These are phyloP conservation scores for Carex kokanica DNA, from an alignment of 176 grass and related monocot genomes.

Conservation along the genomic window DNA sequence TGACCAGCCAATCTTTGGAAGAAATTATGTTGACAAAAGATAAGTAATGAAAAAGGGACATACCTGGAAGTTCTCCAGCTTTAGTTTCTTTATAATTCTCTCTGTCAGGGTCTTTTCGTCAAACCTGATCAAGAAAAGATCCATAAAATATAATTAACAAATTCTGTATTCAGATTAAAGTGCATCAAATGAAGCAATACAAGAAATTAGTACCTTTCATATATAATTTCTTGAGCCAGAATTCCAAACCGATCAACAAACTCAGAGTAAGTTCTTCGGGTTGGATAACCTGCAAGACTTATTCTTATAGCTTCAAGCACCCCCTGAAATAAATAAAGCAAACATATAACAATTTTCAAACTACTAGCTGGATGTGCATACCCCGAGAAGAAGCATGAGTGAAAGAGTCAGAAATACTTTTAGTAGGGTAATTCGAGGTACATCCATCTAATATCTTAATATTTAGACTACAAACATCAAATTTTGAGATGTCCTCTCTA, in stretches of 20 bases:
- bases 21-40: neutral
- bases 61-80: constrained; percentile 81
- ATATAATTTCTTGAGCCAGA: constrained; percentile 54
- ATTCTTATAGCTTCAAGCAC: constrained; percentile 93
- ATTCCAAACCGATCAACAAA: constrained; percentile 82
- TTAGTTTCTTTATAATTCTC: constrained; percentile 58
- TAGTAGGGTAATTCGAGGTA: neutral
- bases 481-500: neutral
- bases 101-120: constrained; percentile 67
- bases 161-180: neutral
- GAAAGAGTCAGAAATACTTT: neutral
- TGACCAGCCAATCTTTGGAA: neutral
- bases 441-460: neutral
- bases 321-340: constrained; percentile 43
- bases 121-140: constrained; percentile 41
- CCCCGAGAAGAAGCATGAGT: neutral
- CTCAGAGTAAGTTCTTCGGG: constrained; percentile 78
- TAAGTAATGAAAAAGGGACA: constrained; percentile 16
- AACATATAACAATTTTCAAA: neutral
- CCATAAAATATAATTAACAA: constrained; percentile 7
- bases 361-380: neutral
- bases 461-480: neutral
- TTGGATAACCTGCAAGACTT: constrained; percentile 95
- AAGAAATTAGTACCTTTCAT: constrained; percentile 44
- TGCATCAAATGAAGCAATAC: neutral